Percentiles rank a stretch among this genome's conserved stretches.
Evolutionary conservation across 2,329 filamentous ascomycete genomes (phyloP).

Genomic region (Claviceps spartinae): DNA sequence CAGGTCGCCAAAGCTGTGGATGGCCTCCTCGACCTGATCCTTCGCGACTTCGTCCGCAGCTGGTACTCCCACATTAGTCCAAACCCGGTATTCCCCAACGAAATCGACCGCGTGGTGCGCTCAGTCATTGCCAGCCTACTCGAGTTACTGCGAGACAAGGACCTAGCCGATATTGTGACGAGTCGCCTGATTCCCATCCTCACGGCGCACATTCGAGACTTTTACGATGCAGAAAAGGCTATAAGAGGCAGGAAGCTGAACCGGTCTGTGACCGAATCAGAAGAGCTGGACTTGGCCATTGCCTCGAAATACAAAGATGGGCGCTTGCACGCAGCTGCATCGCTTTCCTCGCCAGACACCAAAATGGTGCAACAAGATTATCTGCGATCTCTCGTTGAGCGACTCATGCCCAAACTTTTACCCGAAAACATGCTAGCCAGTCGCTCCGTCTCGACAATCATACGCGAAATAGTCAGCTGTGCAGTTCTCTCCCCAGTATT

Average conservation of each 20-base stretch:
- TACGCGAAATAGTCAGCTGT: conserved; percentile 85
- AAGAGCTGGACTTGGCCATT: conserved; percentile 89
- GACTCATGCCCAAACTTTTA: conserved; percentile 61
- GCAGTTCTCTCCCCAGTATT: conserved; percentile 77
- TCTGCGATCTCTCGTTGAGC: conserved; percentile 59
- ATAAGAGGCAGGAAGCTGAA: conserved; percentile 82
- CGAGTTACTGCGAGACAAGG: conserved; percentile 59
- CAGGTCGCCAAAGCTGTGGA: conserved; percentile 71
- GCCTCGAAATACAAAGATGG: conserved; percentile 88
- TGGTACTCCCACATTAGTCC: conserved; percentile 85
- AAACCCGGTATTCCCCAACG: conserved; percentile 66
- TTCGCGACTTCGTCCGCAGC: conserved; percentile 71
- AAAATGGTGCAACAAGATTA: conserved; percentile 82
- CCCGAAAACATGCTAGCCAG: conserved; percentile 64
- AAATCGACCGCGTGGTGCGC: conserved; percentile 72
- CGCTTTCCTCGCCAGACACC: conserved; percentile 68
- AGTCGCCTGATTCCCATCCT: conserved; percentile 76
- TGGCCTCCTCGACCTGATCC: conserved; percentile 58
- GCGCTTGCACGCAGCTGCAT: conserved; percentile 74
- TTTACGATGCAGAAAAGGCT: conserved; percentile 75
- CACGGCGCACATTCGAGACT: conserved; percentile 78
- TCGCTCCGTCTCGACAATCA: conserved; percentile 62
- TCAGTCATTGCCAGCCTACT: conserved; percentile 56
- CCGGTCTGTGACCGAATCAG: conserved; percentile 83
- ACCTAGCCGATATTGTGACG: conserved; percentile 73